These are phyloP conservation scores for Amanita pallidorosea DNA, from an alignment of 768 basidiomycete genomes.

Conservation along the genomic window DNA sequence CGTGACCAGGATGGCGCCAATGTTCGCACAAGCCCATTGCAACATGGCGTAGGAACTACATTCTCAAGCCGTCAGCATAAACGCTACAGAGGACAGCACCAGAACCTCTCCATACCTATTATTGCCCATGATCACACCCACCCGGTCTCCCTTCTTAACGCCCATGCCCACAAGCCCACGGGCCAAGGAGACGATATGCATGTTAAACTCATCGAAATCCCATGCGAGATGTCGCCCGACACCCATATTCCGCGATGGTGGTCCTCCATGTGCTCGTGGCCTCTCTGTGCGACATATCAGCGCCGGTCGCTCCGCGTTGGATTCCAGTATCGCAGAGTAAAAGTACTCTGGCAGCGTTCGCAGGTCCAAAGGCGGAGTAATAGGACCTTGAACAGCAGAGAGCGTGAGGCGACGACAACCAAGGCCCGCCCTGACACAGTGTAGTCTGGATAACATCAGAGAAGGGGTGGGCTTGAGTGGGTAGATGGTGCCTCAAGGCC, in stretches of 20 bases:
- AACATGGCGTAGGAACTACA: conserved; percentile 66
- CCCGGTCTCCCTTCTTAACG: conserved; percentile 64
- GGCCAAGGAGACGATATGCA: conserved; percentile 56
- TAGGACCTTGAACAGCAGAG: conserved; percentile 49
- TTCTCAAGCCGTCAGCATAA: background rate
- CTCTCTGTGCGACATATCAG: conserved; percentile 54
- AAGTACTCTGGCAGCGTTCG: conserved; percentile 59
- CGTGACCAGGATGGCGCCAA: conserved; percentile 77
- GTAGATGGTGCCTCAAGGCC: too few relatives aligned
- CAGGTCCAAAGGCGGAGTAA: conserved; percentile 40
- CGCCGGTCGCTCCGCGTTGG: conserved; percentile 41
- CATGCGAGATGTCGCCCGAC: conserved; percentile 49
- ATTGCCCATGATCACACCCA: conserved; percentile 80
- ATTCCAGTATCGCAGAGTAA: conserved; percentile 38
- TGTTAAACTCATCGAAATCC: conserved; percentile 63
- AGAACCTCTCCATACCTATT: conserved; percentile 42
- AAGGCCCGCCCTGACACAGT: background rate
- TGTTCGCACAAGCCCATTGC: conserved; percentile 80
- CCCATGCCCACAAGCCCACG: conserved; percentile 61
- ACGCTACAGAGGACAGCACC: background rate
- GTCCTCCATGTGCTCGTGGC: conserved; percentile 51
- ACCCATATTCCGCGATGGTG: conserved; percentile 38
- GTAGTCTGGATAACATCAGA: background rate
- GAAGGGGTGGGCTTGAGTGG: too few relatives aligned
- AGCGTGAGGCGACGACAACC: conserved; percentile 20